Conservation (phyloP, 2,329 filamentous ascomycete genomes). For the Aureobasidium vineae region DNA sequence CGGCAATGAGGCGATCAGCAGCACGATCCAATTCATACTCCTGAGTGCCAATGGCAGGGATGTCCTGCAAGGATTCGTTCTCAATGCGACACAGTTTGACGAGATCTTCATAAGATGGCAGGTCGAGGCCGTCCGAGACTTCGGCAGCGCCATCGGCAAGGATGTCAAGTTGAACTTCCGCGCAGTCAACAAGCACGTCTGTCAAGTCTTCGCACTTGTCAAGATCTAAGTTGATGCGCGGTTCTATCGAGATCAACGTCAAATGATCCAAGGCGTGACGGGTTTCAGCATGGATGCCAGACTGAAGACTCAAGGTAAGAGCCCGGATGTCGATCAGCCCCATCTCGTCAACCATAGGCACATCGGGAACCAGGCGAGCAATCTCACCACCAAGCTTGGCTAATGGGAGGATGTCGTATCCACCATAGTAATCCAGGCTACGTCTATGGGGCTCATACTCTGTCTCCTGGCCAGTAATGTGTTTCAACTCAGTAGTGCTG, state of each 20-base stretch:
- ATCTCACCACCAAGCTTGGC: conserved; percentile 66
- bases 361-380: conserved; percentile 66
- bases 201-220: conserved; percentile 81
- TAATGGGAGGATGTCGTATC: conserved; percentile 66
- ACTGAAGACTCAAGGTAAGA: conserved; percentile 84
- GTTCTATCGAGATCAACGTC: conserved; percentile 65
- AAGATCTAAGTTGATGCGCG: conserved; percentile 64
- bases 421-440: conserved; percentile 54
- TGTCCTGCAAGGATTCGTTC: conserved; percentile 67
- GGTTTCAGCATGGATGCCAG: conserved; percentile 86
- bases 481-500: conserved; percentile 21
- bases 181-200: conserved; percentile 85
- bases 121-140: conserved; percentile 79
- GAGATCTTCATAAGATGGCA: conserved; percentile 85
- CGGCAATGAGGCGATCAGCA: conserved; percentile 81
- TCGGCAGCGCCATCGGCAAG: conserved; percentile 83
- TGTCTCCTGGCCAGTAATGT: conserved; percentile 19
- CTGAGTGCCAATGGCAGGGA: conserved; percentile 69
- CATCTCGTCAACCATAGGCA: conserved; percentile 72
- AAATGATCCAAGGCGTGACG: conserved; percentile 84
- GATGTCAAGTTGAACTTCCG: conserved; percentile 80
- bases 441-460: conserved; percentile 28
- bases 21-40: conserved; percentile 83
- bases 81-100: conserved; percentile 75
- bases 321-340: conserved; percentile 89